These are phyloP conservation scores for Sechiopsis laciniata DNA, from an alignment of 306 rosid genomes.

Conservation along the genomic window DNA sequence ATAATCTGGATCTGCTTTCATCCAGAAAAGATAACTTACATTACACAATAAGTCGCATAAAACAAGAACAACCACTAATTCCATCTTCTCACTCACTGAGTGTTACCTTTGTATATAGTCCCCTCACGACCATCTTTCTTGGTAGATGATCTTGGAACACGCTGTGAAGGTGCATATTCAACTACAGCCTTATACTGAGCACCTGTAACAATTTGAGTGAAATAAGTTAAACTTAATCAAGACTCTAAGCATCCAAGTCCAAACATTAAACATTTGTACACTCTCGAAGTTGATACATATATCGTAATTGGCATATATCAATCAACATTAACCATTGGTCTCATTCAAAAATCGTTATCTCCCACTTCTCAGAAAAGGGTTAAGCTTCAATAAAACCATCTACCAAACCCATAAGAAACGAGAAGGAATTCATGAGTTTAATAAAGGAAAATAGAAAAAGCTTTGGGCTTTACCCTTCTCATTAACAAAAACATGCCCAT, in stretches of 20 bases:
- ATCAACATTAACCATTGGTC: slow-evolving; percentile 8
- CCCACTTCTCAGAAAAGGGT: slow-evolving; percentile 11
- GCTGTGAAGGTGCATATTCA: slow-evolving; percentile 95
- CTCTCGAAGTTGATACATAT: not conserved
- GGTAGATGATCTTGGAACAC: slow-evolving; percentile 47
- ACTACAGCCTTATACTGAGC: slow-evolving; percentile 66
- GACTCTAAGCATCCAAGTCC: not conserved
- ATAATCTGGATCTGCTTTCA: slow-evolving; percentile 75
- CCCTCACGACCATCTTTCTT: slow-evolving; percentile 93
- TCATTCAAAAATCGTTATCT: not conserved
- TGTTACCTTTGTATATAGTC: slow-evolving; percentile 70
- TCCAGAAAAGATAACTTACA: slow-evolving; percentile 21
- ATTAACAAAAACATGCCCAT: slow-evolving; percentile 85
- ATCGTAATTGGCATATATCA: not conserved
- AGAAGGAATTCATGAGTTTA: not conserved
- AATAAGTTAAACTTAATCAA: slow-evolving; percentile 21
- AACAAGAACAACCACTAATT: not conserved
- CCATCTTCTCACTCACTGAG: slow-evolving; percentile 2
- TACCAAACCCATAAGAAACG: not conserved
- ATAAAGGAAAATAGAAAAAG: not conserved
- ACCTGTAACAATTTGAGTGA: slow-evolving; percentile 39
- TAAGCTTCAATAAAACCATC: slow-evolving; percentile 12
- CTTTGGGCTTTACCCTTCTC: slow-evolving; percentile 56
- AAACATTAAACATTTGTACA: not conserved
- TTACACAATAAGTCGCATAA: slow-evolving; percentile 13